Percentiles rank a stretch among this genome's conserved stretches.
These are phyloP conservation scores for Salix viminalis DNA, from an alignment of 345 rosid species.

Conservation along the genomic window DNA sequence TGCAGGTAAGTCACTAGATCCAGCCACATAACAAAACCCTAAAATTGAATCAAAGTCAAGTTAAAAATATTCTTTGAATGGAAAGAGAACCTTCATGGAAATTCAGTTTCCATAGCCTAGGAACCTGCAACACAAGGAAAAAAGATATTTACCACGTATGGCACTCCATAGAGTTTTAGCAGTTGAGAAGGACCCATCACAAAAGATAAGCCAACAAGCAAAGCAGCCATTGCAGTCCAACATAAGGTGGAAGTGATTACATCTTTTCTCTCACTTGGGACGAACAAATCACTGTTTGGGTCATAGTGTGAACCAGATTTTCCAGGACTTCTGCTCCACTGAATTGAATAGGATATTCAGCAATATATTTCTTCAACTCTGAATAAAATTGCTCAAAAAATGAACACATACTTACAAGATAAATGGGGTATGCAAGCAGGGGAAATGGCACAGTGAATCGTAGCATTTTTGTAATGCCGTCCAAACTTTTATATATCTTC, in stretches of 20 bases:
- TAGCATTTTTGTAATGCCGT: constrained; percentile 37
- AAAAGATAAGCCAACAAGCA: constrained; percentile 19
- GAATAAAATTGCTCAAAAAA: background rate
- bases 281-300: constrained; percentile 36
- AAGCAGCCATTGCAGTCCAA: constrained; percentile 35
- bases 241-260: constrained; percentile 35
- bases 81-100: background rate
- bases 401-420: constrained; percentile 48
- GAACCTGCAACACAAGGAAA: background rate
- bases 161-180: constrained; percentile 26
- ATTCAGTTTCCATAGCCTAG: background rate
- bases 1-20: constrained; percentile 82
- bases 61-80: background rate
- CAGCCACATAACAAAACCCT: constrained; percentile 79
- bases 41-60: background rate
- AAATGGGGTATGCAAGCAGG: constrained; percentile 80
- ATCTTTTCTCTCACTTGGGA: constrained; percentile 30
- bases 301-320: constrained; percentile 45
- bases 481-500: constrained; percentile 58
- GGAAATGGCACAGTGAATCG: constrained; percentile 82
- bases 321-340: constrained; percentile 47
- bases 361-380: background rate
- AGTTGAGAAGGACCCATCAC: constrained; percentile 21
- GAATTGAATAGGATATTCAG: constrained; percentile 7
- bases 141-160: constrained; percentile 12